phyloP scores from a whole-genome alignment of 225 moss, liverwort and hornwort species.

The Physcomitrium patens region DNA sequence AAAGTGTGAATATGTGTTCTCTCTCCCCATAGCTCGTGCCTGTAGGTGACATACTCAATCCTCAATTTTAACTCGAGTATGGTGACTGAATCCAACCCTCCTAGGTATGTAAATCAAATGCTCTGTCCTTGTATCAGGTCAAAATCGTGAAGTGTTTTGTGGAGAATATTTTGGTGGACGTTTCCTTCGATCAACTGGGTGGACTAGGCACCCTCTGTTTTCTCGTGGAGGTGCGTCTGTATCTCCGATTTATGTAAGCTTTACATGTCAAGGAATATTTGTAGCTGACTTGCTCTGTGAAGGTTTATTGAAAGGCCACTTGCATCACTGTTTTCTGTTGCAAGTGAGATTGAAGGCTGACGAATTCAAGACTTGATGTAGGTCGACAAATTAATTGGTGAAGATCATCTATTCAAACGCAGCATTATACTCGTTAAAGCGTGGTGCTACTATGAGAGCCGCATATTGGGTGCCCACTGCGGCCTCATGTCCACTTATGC shows the following conservation, averaged over 20 bases:
- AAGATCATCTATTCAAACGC: conserved; percentile 80
- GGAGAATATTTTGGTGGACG: conserved; percentile 81
- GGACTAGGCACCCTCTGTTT: conserved; percentile 87
- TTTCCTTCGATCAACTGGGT: conserved; percentile 81
- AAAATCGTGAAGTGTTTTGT: conserved; percentile 79
- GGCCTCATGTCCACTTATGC: conserved; percentile 87
- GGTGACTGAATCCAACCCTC: not conserved
- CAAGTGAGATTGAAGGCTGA: conserved; percentile 8
- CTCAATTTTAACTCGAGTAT: not conserved
- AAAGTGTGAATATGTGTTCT: not conserved
- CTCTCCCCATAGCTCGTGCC: not conserved
- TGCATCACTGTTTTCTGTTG: not conserved
- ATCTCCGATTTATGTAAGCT: not conserved
- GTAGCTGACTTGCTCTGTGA: no score
- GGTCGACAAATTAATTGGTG: conserved; percentile 75
- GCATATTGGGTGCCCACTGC: conserved; percentile 74
- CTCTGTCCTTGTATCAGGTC: conserved; percentile 48
- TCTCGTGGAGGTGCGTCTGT: conserved; percentile 68
- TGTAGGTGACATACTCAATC: not conserved
- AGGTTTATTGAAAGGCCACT: no score
- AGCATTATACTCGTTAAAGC: conserved; percentile 89
- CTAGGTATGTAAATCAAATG: not conserved
- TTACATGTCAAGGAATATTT: not conserved
- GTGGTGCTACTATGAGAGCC: conserved; percentile 89
- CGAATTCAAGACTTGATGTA: conserved; percentile 32